Evolutionary conservation across 345 rosid species (phyloP), one percentile per base, ranked within the genome.

Genomic region (Anastatica hierochuntica): DNA sequence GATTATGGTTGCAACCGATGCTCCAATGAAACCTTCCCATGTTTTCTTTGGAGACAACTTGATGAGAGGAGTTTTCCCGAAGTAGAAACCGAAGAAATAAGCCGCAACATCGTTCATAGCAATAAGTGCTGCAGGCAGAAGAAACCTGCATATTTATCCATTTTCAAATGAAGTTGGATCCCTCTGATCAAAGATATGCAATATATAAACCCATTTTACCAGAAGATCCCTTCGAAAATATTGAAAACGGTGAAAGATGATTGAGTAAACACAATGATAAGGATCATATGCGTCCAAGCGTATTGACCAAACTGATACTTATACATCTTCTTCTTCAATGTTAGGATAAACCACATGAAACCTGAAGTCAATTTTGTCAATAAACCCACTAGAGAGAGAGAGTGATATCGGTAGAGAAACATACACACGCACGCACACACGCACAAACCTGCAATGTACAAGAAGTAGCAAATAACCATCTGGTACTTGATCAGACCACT

Each of bases 251-350:
- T 84, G 66, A 90, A 87, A 46, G 96, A 76, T 10, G 96, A 87
- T 53, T 90, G 98, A 10, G 90, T 72, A 66, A 90, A 87, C 58
- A 90, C 98, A 68, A 84, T 94, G 26, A 88, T 84, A 20, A 92
- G 80, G 60, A 92, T 92, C 98, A 92, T 90, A 67, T 92, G 98
- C 10, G 96, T 92, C 98, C 98, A 92, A 20, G 98, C 95, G 39
- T 79, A 88, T 65, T 92, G 98, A 62, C 95, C 79, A 81, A 92
- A 87, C 75, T 92, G 98, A 79, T 92, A 92, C 74, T 83, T 87
- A 80, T 87, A 92, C 92, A 83, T 77, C 82, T 83, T 92, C 78
- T 75, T 88, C 84, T 92, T 88, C 58, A 90, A 59, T 38, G 96
- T 76, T 49, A 88, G 83, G 51, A 92, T 88, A 77, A 92, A 92